Percentiles rank a stretch among this genome's conserved stretches.
phyloP scores from a whole-genome alignment of 441 rosid genomes.

The Gossypium trilobum region DNA sequence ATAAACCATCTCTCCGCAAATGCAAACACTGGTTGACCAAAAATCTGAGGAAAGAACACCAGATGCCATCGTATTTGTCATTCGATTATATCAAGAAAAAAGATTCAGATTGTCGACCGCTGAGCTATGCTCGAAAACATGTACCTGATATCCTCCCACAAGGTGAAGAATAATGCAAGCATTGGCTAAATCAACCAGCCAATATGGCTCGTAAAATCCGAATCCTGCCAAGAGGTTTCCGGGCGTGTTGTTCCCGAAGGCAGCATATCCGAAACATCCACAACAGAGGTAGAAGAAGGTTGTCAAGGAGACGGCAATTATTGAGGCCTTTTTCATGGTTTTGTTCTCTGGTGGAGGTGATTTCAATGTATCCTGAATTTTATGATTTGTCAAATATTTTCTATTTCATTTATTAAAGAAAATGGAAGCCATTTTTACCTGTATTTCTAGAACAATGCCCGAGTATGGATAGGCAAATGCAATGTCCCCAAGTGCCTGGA shows the following conservation, averaged over 20 bases:
- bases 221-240: conserved; percentile 80
- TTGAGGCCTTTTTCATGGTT: conserved; percentile 67
- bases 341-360: conserved; percentile 66
- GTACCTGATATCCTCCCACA: conserved; percentile 78
- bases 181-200: conserved; percentile 76
- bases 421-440: conserved; percentile 31
- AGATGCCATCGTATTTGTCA: background rate
- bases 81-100: background rate
- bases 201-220: conserved; percentile 72
- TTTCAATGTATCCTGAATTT: conserved; percentile 51
- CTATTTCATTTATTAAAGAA: background rate
- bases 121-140: background rate
- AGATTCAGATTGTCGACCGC: background rate
- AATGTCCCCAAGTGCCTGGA: conserved; percentile 66
- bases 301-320: conserved; percentile 33
- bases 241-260: conserved; percentile 57
- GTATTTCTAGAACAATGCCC: conserved; percentile 61
- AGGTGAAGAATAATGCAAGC: conserved; percentile 74
- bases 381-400: background rate
- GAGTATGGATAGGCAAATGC: conserved; percentile 71
- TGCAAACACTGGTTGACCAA: conserved; percentile 56
- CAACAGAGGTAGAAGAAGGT: conserved; percentile 71
- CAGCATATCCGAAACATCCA: conserved; percentile 80
- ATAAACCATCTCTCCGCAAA: conserved; percentile 39
- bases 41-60: conserved; percentile 33